phyloP scores from a whole-genome alignment of 2,329 filamentous ascomycete species.

The Pseudocercospora crystallina region DNA sequence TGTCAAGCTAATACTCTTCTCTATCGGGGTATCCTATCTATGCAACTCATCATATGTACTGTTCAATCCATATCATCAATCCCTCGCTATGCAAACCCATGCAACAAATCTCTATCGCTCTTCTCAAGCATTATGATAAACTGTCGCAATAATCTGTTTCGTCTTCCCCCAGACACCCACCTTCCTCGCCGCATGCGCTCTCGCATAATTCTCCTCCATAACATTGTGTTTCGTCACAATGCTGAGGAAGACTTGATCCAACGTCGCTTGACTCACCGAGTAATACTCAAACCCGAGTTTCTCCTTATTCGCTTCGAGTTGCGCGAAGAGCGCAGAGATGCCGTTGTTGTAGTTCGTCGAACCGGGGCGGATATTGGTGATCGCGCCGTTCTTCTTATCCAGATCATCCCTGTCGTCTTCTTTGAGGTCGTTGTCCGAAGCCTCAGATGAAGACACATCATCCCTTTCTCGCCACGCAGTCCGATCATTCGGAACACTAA shows the following conservation, averaged over 20 bases:
- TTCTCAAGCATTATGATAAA: constrained; percentile 23
- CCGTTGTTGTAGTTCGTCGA: constrained; percentile 35
- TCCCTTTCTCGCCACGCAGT: constrained; percentile 14
- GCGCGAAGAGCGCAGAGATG: constrained; percentile 68
- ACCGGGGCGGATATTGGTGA: neutral
- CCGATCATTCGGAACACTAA: constrained; percentile 62
- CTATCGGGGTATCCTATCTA: neutral
- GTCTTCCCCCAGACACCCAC: constrained; percentile 17
- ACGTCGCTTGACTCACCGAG: constrained; percentile 78
- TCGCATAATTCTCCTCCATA: constrained; percentile 61
- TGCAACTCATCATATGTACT: neutral
- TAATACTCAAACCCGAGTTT: constrained; percentile 77
- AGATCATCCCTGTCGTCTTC: constrained; percentile 11
- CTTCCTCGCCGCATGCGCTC: constrained; percentile 19
- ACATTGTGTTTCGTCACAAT: constrained; percentile 81
- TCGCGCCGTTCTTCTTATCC: constrained; percentile 15
- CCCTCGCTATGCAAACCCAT: constrained; percentile 1
- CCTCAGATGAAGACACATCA: constrained; percentile 10
- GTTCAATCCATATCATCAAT: neutral
- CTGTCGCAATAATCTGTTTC: constrained; percentile 15
- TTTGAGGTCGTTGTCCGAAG: neutral
- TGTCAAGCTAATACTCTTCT: neutral
- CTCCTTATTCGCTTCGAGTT: constrained; percentile 70
- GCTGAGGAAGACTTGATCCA: constrained; percentile 86
- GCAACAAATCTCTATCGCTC: neutral